Evolutionary conservation across 164 flowering plant genomes (phyloP), one percentile per base, ranked within the genome.

Genomic region (Berberis thunbergii): DNA sequence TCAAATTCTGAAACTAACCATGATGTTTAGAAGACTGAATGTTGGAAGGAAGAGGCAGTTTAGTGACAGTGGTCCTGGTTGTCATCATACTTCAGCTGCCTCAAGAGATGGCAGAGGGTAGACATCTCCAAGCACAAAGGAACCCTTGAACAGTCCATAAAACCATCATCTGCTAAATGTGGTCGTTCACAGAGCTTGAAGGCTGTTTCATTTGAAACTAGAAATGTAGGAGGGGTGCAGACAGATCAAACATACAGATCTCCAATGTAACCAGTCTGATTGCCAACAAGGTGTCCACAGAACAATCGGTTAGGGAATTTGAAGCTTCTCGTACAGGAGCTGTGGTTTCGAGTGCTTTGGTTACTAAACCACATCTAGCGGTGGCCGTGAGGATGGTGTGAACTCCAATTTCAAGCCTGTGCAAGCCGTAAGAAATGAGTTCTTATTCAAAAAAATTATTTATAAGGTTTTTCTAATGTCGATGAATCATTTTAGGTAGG

Each of bases 401-500:
- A 45, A 45, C 50, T 12, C 61, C 55, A 49, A 46, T 69, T n/a
- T 45, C 60, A 67, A 64, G 4, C 77, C 71, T 26, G 49, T 70
- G 61, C 61, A 75, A 69, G 59, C 75, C 69, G 74, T 78, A 64
- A 71, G 77, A 49, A 62, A 40, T n/a, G 42, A 48, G 4, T 13
- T 48, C 39, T 41, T 11, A 52, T 6, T 57, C 12, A 13, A 7
- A 5, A 49, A 55, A 43, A 43, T 44, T 44, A n/a, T 13, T n/a
- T 53, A 12, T 54, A 49, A 61, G 45, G 11, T 26, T 44, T 3
- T 7, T 6, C 1, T 3, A 11, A 10, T 52, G 54, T 52, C 3
- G 12, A 12, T 4, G 57, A 54, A 54, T 26, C 26, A 26, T 26
- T 26, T 26, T 49, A 9, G 12, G 7, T 63, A 43, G 40, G 43